These are phyloP conservation scores for Pythium graminicola DNA, from an alignment of 352 stramenopile species.

Conservation along the genomic window DNA sequence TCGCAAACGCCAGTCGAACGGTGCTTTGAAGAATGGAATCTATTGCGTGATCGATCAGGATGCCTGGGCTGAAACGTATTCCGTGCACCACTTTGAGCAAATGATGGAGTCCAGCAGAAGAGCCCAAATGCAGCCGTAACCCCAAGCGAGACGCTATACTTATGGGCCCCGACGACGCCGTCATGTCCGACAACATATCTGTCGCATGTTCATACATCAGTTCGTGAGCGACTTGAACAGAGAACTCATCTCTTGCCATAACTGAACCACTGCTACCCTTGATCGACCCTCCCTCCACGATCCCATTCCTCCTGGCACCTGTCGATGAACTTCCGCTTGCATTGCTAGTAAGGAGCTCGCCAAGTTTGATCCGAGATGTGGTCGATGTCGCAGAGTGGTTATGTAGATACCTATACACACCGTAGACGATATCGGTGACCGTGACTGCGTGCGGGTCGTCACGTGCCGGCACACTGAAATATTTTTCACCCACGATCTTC, in stretches of 20 bases:
- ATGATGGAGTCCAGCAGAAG: slow-evolving; percentile 9
- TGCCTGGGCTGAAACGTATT: slow-evolving; percentile 1
- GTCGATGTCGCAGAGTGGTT: not conserved
- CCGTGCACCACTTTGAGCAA: slow-evolving; percentile 10
- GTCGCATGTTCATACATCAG: slow-evolving; percentile 4
- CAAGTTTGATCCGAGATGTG: slow-evolving; percentile 1
- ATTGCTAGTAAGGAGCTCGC: slow-evolving; percentile 23
- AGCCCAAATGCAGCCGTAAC: slow-evolving; percentile 12
- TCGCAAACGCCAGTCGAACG: not conserved
- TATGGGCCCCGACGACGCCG: not conserved
- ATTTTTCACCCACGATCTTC: slow-evolving; percentile 45
- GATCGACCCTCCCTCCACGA: not conserved
- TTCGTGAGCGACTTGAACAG: slow-evolving; percentile 2
- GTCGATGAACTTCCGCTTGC: slow-evolving; percentile 20
- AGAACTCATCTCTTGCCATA: slow-evolving; percentile 14
- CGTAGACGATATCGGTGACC: slow-evolving; percentile 36
- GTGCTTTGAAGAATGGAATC: not conserved
- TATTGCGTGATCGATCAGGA: slow-evolving; percentile 7
- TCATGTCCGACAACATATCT: not conserved
- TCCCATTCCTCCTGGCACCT: slow-evolving; percentile 1
- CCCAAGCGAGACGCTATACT: not conserved
- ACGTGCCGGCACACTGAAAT: slow-evolving; percentile 52
- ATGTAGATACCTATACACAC: slow-evolving; percentile 22
- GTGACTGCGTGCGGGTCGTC: slow-evolving; percentile 22
- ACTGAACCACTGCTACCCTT: not conserved